A percentile compares a stretch with the other conserved stretches of the same genome.
Conservation (phyloP, 495 filamentous ascomycete genomes). For the Chlorociboria aeruginascens region DNA sequence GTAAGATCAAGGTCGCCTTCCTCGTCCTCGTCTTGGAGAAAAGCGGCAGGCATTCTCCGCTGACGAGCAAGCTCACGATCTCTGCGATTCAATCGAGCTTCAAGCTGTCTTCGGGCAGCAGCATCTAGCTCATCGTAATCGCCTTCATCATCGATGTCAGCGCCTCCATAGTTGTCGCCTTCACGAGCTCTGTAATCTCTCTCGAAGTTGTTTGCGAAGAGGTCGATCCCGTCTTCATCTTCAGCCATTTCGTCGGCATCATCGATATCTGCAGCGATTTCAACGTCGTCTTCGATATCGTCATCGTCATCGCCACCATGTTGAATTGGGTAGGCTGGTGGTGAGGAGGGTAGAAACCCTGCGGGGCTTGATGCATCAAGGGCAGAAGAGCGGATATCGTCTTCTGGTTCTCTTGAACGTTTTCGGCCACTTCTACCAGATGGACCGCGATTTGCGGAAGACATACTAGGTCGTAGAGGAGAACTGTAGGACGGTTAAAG, state of each 20-base stretch:
- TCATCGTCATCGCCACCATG: constrained; percentile 54
- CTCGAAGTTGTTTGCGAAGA: constrained; percentile 86
- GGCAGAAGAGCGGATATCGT: constrained; percentile 45
- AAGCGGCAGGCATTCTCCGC: constrained; percentile 69
- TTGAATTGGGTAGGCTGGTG: constrained; percentile 39
- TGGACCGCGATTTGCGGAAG: constrained; percentile 71
- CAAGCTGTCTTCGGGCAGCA: constrained; percentile 61
- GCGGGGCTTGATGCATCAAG: constrained; percentile 61
- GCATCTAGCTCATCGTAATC: constrained; percentile 65
- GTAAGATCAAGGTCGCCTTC: constrained; percentile 74
- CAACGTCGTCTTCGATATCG: constrained; percentile 60
- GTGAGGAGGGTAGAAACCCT: constrained; percentile 32
- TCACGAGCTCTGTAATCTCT: constrained; percentile 59
- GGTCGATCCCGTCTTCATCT: constrained; percentile 85
- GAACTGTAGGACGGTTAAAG: constrained; percentile 37
- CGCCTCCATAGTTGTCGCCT: constrained; percentile 54
- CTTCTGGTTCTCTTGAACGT: constrained; percentile 67
- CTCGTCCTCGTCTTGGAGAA: constrained; percentile 81
- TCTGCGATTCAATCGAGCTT: constrained; percentile 70
- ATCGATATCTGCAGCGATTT: constrained; percentile 71
- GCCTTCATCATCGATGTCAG: constrained; percentile 69
- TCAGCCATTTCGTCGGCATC: constrained; percentile 95
- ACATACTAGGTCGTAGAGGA: constrained; percentile 71
- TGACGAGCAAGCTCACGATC: constrained; percentile 68
- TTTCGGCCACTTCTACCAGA: constrained; percentile 55